Conservation (phyloP, 352 stramenopile genomes). For the Pythium periplocum region DNA sequence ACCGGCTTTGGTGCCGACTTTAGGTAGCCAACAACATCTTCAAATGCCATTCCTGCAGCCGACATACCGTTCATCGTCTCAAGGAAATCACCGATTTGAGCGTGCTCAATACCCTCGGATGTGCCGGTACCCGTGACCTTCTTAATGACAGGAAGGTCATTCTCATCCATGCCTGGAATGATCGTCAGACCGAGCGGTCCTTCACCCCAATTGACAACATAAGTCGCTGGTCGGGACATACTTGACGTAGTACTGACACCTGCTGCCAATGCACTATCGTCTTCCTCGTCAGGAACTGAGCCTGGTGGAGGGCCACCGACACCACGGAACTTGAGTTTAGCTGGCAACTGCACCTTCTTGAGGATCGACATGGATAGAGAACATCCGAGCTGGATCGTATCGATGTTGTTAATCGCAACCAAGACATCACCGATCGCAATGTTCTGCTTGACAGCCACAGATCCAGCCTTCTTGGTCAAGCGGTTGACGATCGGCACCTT, state of each 20-base stretch:
- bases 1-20: conserved; percentile 81
- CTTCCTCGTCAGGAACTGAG: conserved; percentile 5
- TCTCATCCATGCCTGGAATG: conserved; percentile 74
- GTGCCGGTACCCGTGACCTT: conserved; percentile 83
- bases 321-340: conserved; percentile 79
- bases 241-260: conserved; percentile 6
- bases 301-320: conserved; percentile 51
- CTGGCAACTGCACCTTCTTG: conserved; percentile 83
- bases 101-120: conserved; percentile 72
- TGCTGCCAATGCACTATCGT: conserved; percentile 13
- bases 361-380: conserved; percentile 86
- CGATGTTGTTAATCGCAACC: conserved; percentile 87
- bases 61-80: conserved; percentile 79
- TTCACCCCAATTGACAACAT: conserved; percentile 77
- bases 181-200: conserved; percentile 80
- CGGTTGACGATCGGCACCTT: conserved; percentile 86
- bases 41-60: conserved; percentile 65
- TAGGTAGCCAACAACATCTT: conserved; percentile 76
- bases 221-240: conserved; percentile 59
- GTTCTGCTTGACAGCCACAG: conserved; percentile 85
- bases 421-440: conserved; percentile 84
- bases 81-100: conserved; percentile 75
- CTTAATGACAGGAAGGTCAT: conserved; percentile 82
- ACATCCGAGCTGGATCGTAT: conserved; percentile 83
- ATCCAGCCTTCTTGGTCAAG: conserved; percentile 81